Base-by-base conservation (phyloP, 1,284 basidiomycete species). In the Tilletia walkeri region DNA sequence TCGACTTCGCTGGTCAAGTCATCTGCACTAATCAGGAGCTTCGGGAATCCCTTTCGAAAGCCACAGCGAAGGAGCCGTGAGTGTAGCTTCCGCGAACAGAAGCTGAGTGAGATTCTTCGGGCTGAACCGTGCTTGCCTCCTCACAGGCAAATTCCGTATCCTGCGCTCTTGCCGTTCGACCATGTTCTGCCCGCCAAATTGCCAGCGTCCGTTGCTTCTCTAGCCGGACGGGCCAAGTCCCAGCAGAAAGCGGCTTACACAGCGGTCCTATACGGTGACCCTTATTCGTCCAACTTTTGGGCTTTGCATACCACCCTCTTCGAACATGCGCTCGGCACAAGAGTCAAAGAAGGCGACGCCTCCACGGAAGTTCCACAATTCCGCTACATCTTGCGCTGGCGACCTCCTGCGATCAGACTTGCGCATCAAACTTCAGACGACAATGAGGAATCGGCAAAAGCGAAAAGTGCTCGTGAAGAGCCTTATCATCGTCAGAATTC, bases 301-400 rank as follows among this genome's bases (percentile, higher is more conserved):
- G 69, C 65, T n/a, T 74, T 82, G 24, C 80, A 81, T 68, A 38
- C 67, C 24, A 36, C 36, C 18, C 76, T 83, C 0, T 56, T 72
- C 5, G 41, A 75, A 65, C 65, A 72, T 24, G 61, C 72, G 16
- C 14, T 69, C 20, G 67, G 66, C 4, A 24, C 50, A 4, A 18
- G 16, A 3, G 16, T 6, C 14, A 3, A 12, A 30, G 24, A 18
- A 18, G 4, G 18, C 18, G 47, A 50, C 1, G 53, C n/a, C 14
- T n/a, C 59, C 16, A 48, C 24, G n/a, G 16, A 9, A 16, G 53
- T 10, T 9, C 39, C 39, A 4, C 59, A n/a, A 5, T 24, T 81
- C 24, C 67, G 70, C 0, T 83, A 84, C 69, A 73, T 78, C 12
- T 70, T 84, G 38, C 76, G 84, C 1, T 85, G 84, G 84, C 6